Base-by-base conservation (phyloP, 345 rosid species). In the Populus tremula region DNA sequence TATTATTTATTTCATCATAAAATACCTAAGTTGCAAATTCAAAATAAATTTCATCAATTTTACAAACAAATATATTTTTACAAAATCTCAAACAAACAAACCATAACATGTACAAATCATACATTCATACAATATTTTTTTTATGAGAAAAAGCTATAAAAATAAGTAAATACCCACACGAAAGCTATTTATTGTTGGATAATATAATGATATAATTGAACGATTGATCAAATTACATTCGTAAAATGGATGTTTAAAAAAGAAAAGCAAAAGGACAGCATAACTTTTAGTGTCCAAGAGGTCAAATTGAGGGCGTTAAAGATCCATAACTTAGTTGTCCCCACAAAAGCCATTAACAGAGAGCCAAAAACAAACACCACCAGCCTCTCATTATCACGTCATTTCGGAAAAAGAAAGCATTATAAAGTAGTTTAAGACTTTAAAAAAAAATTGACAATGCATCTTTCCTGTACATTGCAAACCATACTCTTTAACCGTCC, bases 231-330 rank as follows among this genome's bases (percentile, higher is more conserved):
- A 8, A 59, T 12, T 59, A n/a, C 9, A 59, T 11, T 6, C 7
- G 23, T 59, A 59, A 59, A 53, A 59, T 59, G 20, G 25, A 56
- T 56, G 47, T 43, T 43, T 10, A 21, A 29, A 38, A 6, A 45
- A 33, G 11, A 49, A 39, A 62, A 50, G 5, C 9, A 16, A 12
- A 20, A 18, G 16, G 14, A 21, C 53, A 43, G 8, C 2, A 36
- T 38, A 11, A 3, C 13, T 68, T 54, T 27, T 27, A 27, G 27
- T 45, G 84, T 72, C 81, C 73, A 66, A 50, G 68, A 69, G 76
- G 84, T 82, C 85, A 84, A 43, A 29, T 82, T 75, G 77, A 27
- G 81, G 81, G 81, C 77, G 82, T 47, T 76, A 77, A 89, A 84
- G 86, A 35, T 69, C 47, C 56, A 29, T 38, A 17, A 2, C 63